Base-by-base conservation (phyloP, 257 asterid genomes). In the Solanum virginianum region DNA sequence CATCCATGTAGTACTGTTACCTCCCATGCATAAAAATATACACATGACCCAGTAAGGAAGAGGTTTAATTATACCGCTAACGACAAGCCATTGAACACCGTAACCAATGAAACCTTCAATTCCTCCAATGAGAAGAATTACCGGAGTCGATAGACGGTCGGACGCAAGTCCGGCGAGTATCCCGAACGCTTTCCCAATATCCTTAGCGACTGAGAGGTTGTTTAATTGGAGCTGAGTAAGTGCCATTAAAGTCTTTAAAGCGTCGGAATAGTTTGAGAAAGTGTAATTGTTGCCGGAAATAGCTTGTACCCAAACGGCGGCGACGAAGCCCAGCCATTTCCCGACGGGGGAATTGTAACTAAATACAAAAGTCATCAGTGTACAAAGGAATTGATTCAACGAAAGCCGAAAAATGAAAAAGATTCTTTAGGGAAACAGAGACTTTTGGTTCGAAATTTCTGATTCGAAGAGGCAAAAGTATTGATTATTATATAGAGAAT, bases 1-100 rank as follows among this genome's bases (percentile, higher is more conserved):
- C 99, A 96, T 96, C 99, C 99, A 96, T 10, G 99, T 96, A 20
- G 98, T 93, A 86, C 98, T 94, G 94, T 96, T 96, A 1, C 99
- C 99, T 10, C 98, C 99, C 99, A 96, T 91, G 89, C 99, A 97
- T 55, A 97, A 90, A 81, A 97, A 93, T 29, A 97, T 87, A 54
- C 94, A 91, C 99, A 97, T 97, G 1, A 90, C 94, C 99, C 98
- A 95, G 83, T 97, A 97, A 10, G 99, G 99, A 1, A 97, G 93
- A 6, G 99, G 98, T 71, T 92, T 92, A 63, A 97, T 97, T 7
- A 94, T 93, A 29, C 92, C 84, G 89, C 99, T 95, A 17, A 97
- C 98, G 66, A 97, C 98, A 72, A 97, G 98, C 98, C 98, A 97
- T 87, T 97, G 99, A 3, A 93, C 98, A 72, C 98, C 99, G 79